Conservation (phyloP, 495 filamentous ascomycete genomes). For the Amniculicola lignicola region DNA sequence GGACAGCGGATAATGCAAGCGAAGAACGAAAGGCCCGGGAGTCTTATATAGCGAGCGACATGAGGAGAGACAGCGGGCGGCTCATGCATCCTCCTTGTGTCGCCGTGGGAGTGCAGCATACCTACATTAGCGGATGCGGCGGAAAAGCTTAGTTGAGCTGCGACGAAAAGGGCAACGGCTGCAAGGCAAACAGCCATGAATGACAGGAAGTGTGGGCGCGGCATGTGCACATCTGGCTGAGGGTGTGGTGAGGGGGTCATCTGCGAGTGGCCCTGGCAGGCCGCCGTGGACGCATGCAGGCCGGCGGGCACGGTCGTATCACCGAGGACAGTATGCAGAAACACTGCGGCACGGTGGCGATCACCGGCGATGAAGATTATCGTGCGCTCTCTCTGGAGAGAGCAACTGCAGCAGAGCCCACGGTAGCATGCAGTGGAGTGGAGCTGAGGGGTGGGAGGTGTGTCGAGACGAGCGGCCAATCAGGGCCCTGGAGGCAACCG, state of each 20-base stretch:
- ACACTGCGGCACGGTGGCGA: conserved; percentile 18
- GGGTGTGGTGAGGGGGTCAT: conserved; percentile 29
- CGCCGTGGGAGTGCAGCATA: conserved; percentile 20
- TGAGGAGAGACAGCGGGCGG: conserved; percentile 7
- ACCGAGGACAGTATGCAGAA: background rate
- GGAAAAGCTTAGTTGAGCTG: conserved; percentile 33
- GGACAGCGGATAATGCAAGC: too few relatives aligned
- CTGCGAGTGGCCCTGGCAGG: conserved; percentile 24
- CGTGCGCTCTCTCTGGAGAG: background rate
- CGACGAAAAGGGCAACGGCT: conserved; percentile 16
- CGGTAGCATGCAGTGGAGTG: background rate
- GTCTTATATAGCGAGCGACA: conserved; percentile 28
- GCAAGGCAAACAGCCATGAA: conserved; percentile 17
- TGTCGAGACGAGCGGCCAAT: background rate
- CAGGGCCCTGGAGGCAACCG: background rate
- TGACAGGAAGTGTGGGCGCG: conserved; percentile 28
- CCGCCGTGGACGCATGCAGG: conserved; percentile 23
- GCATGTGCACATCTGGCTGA: conserved; percentile 31
- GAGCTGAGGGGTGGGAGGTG: background rate
- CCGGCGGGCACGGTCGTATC: conserved; percentile 3
- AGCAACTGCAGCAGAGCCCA: background rate
- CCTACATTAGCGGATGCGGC: conserved; percentile 32
- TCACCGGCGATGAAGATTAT: background rate
- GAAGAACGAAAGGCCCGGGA: too few relatives aligned
- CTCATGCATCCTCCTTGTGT: conserved; percentile 14